Evolutionary conservation across 495 filamentous ascomycete species (phyloP), one percentile per base, ranked within the genome.

Genomic region (Penicillium paradoxum): DNA sequence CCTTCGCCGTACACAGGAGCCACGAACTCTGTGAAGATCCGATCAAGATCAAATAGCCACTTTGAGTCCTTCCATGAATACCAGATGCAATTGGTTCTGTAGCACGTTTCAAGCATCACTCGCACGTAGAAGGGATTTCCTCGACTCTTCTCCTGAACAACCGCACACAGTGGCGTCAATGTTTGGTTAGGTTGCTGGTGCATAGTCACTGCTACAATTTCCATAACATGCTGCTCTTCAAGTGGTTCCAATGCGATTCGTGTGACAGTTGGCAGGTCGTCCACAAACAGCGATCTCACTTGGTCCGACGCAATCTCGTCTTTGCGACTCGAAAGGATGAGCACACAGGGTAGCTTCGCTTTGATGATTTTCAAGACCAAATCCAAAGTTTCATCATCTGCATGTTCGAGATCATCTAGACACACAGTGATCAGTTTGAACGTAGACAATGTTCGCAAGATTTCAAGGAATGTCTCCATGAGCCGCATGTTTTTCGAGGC

Each of bases 101-200:
- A 84, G 61, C 88, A 91, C 7, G 86, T 85, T 61, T 87, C 87
- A n/a, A 96, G 78, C 82, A 96, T 91, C 65, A 95, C 88, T 27
- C 88, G 81, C 54, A 95, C 85, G 57, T 91, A 92, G 65, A 95
- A 95, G 0, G 88, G 87, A 59, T 95, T 93, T 0, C 89, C 89
- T 13, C 78, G 75, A 19, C 83, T 88, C 69, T 91, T 91, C 58
- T 90, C 88, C 65, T 90, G 86, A 15, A 95, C 79, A 10, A 91
- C 84, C 17, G 87, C 80, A 9, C 83, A 81, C 11, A 77, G 65
- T 6, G 74, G 73, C 0, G 69, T 74, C 29, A 75, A 49, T 29
- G 55, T 64, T 7, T 67, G 59, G 30, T 74, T 70, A 3, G 69
- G 63, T 0, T 65, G 59, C 39, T 75, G 67, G 42, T 77, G 74